These are phyloP conservation scores for Phytophthora sp. DNA, from an alignment of 352 stramenopile species.

Conservation along the genomic window DNA sequence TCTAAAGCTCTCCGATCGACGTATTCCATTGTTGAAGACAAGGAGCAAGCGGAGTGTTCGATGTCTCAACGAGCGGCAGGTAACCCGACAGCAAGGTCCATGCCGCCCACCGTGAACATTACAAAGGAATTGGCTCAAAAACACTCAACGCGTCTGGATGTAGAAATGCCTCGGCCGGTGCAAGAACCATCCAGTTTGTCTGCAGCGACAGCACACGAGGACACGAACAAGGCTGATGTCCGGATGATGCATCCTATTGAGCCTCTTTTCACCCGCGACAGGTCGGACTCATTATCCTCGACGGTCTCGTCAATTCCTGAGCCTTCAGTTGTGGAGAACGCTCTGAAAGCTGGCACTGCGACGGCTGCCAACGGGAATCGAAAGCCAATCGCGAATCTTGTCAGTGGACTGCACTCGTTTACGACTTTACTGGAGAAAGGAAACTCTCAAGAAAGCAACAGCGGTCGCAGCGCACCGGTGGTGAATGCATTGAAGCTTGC, in stretches of 20 bases:
- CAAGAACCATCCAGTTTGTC: not conserved
- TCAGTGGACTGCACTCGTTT: constrained; percentile 79
- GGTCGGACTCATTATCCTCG: constrained; percentile 57
- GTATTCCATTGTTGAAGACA: constrained; percentile 20
- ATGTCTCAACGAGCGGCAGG: constrained; percentile 9
- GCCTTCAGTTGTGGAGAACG: constrained; percentile 37
- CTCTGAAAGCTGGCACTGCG: constrained; percentile 23
- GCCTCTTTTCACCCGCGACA: constrained; percentile 5
- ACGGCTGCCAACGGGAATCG: constrained; percentile 25
- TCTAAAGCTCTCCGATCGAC: constrained; percentile 10
- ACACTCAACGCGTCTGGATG: not conserved
- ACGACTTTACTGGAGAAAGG: constrained; percentile 73
- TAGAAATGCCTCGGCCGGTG: not conserved
- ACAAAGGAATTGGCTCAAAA: constrained; percentile 1
- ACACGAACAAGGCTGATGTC: not conserved
- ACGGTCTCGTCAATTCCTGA: constrained; percentile 61
- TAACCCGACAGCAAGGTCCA: constrained; percentile 20
- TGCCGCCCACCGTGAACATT: constrained; percentile 1
- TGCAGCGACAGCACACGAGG: not conserved
- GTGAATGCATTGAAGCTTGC: constrained; percentile 79
- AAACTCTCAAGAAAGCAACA: constrained; percentile 34
- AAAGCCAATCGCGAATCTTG: constrained; percentile 61
- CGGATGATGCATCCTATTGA: not conserved
- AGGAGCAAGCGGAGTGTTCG: constrained; percentile 17
- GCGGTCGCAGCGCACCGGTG: constrained; percentile 47